Evolutionary conservation across 192 early-diverging fungal genomes (phyloP).

Genomic region (Backusella luteola): DNA sequence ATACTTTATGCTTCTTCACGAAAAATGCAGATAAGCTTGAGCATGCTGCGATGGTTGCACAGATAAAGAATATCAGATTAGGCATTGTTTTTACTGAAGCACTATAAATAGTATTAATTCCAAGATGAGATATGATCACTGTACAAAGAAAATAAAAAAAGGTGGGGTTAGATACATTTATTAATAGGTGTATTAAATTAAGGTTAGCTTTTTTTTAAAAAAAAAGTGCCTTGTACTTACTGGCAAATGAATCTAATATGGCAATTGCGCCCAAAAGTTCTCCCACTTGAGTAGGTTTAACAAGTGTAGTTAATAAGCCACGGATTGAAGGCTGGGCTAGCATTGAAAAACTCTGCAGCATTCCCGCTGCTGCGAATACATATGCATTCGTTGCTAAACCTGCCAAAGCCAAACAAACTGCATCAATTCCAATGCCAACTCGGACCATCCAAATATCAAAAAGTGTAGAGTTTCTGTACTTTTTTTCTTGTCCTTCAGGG

Average conservation of each 20-base stretch:
- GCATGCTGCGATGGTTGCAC: conserved; percentile 27
- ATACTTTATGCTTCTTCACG: conserved; percentile 16
- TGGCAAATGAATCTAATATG: conserved; percentile 47
- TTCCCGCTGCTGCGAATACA: conserved; percentile 19
- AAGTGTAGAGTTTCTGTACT: conserved; percentile 9
- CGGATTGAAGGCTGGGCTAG: conserved; percentile 39
- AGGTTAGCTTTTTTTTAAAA: neutral
- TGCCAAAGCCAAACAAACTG: conserved; percentile 21
- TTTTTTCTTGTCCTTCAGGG: neutral
- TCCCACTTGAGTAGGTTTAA: conserved; percentile 46
- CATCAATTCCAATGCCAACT: conserved; percentile 39
- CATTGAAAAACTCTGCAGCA: conserved; percentile 34
- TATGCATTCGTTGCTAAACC: conserved; percentile 32
- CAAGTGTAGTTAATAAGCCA: conserved; percentile 42
- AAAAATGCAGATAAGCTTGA: conserved; percentile 39
- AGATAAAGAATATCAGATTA: conserved; percentile 41
- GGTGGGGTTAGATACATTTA: neutral
- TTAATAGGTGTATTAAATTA: neutral
- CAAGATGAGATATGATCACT: conserved; percentile 39
- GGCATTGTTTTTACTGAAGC: conserved; percentile 39
- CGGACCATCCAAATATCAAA: conserved; percentile 55
- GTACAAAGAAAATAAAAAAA: neutral
- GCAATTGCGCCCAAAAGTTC: conserved; percentile 47
- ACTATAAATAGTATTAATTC: conserved; percentile 47
- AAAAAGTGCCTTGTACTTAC: conserved; percentile 8